These are phyloP conservation scores for Colletotrichum eleusines DNA, from an alignment of 2,329 filamentous ascomycete genomes.

Conservation along the genomic window DNA sequence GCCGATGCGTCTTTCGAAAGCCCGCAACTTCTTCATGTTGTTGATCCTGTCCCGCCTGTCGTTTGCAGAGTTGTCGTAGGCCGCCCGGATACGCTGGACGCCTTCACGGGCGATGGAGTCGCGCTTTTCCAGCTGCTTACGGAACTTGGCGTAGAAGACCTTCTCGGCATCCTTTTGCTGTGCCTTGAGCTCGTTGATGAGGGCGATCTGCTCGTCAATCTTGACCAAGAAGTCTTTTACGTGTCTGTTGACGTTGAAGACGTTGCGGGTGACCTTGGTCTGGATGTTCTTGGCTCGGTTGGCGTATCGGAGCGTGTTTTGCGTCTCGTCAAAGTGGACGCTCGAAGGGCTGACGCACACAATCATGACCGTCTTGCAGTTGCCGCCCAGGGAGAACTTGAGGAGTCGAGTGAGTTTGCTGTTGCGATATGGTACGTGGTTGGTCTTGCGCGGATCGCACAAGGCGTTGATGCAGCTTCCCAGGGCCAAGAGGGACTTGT, in stretches of 20 bases:
- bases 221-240: constrained; percentile 99
- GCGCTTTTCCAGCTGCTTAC: constrained; percentile 89
- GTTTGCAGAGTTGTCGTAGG: constrained; percentile 82
- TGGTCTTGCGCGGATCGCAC: constrained; percentile 90
- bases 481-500: constrained; percentile 94
- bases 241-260: constrained; percentile 98
- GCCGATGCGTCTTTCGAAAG: constrained; percentile 86
- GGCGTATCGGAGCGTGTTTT: constrained; percentile 96
- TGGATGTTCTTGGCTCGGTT: constrained; percentile 99
- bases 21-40: constrained; percentile 84
- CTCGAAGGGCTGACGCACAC: constrained; percentile 98
- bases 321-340: constrained; percentile 96
- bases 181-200: constrained; percentile 95
- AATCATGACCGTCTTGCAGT: constrained; percentile 99
- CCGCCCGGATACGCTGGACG: constrained; percentile 80
- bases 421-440: constrained; percentile 97
- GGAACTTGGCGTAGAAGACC: constrained; percentile 87
- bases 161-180: constrained; percentile 92
- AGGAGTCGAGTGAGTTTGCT: constrained; percentile 95
- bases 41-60: constrained; percentile 84
- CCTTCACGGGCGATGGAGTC: constrained; percentile 82
- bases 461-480: constrained; percentile 99
- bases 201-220: constrained; percentile 97
- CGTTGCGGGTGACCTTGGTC: constrained; percentile 98
- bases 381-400: constrained; percentile 96